A percentile compares a stretch with the other conserved stretches of the same genome.
Evolutionary conservation across 306 rosid species (phyloP).

Genomic region (Begonia peltatifolia): DNA sequence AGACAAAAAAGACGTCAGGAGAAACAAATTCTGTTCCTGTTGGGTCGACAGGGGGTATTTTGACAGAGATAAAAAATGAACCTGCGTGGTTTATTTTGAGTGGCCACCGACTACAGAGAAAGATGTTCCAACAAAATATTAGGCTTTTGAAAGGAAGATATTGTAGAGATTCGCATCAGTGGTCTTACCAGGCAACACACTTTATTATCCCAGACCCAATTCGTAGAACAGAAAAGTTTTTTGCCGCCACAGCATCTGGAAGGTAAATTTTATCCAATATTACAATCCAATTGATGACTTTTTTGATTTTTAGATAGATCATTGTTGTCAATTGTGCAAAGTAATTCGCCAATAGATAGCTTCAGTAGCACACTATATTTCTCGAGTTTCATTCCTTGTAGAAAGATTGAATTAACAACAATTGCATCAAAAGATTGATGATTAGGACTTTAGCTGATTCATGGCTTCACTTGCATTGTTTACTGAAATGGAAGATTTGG

Average conservation of each 20-base stretch:
- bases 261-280: conserved; percentile 23
- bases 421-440: too few species aligned
- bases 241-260: conserved; percentile 95
- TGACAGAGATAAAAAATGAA: conserved; percentile 22
- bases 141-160: conserved; percentile 61
- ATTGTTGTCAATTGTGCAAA: too few species aligned
- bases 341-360: too few species aligned
- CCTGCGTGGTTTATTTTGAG: conserved; percentile 55
- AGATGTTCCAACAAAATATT: conserved; percentile 65
- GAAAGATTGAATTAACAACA: too few species aligned
- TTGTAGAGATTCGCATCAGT: conserved; percentile 79
- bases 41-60: conserved; percentile 13
- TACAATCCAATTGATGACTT: too few species aligned
- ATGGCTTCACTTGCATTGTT: too few species aligned
- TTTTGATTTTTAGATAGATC: too few species aligned
- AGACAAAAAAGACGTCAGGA: conserved; percentile 13
- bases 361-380: too few species aligned
- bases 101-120: conserved; percentile 61
- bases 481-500: too few species aligned
- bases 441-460: too few species aligned
- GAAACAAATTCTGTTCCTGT: conserved; percentile 13
- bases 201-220: conserved; percentile 67
- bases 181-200: conserved; percentile 98
- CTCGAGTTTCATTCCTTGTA: too few species aligned
- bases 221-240: conserved; percentile 78